Evolutionary conservation across 164 flowering plant genomes (phyloP), one percentile per base, ranked within the genome.

Genomic region (Aristolochia fimbriata): DNA sequence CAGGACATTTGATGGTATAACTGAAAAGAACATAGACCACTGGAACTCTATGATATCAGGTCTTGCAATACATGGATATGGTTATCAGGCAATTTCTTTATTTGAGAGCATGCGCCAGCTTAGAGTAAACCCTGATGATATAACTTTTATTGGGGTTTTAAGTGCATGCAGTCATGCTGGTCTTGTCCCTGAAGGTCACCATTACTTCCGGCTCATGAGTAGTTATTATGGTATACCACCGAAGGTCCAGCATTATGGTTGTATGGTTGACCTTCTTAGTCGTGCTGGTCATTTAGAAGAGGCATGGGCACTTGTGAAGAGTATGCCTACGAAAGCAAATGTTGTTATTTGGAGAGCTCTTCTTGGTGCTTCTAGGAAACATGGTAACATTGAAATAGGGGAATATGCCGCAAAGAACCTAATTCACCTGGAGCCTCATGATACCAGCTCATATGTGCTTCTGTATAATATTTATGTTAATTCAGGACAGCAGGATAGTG

Each of bases 101-200:
- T 64, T 64, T 47, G 51, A 64, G 37, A 56, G 57, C 33, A 57
- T 64, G 61, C 48, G 16, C 21, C 13, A 23, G 11, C 22, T 15
- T 4, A 15, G 4, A 1, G 6, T 50, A 19, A 47, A 58, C 37
- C 67, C 62, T 50, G 61, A 64, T 49, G 67, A 48, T 33, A 49
- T 64, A 27, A 64, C 46, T 49, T 64, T 64, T 61, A 57, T 64
- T 5, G 67, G 56, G 21, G 67, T 64, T 23, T 49, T 64, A 49
- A 64, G 50, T 64, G 67, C 67, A 33, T 64, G 67, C 22, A 64
- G 67, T 43, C 67, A 64, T 50, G 55, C 67, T 14, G 67, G 67
- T 64, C 37, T 64, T 12, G 62, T 64, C 15, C 30, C 22, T 57
- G 61, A 64, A 31, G 67, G 67, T 20, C 48, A 47, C 8, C 47